Base-by-base conservation (phyloP, 768 basidiomycete species). In the Strobilomyces echinocephalus region DNA sequence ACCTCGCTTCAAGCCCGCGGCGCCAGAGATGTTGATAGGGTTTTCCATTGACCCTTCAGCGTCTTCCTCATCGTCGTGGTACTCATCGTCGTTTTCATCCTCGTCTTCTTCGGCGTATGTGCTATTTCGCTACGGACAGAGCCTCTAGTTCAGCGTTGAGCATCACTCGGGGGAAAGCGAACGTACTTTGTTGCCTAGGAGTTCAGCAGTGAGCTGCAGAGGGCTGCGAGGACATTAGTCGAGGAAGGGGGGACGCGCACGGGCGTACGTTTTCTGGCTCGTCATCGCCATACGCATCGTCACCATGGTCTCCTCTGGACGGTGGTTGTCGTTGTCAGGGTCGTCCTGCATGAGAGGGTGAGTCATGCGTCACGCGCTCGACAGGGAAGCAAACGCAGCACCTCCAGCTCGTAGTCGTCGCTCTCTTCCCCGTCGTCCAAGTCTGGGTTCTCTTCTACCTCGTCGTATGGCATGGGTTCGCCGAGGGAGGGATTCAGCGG, bases 381-480 rank as follows among this genome's bases (percentile, higher is more conserved):
- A 18, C 12, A 11, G 26, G 24, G 47, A 58, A 43, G 39, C 6
- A 6, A 14, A 41, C 10, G 43, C 50, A n/a, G 43, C 46, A 68
- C 67, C 56, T 69, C 62, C 24, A 55, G 2, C 0, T 64, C 67
- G 41, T 69, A 70, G 2, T 16, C n/a, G 20, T 68, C 67, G 28
- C 59, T 67, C 28, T 69, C 65, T n/a, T 70, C 69, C 12, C 48
- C 62, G 7, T 58, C 47, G 20, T 9, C 7, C 24, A n/a, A 8
- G 16, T 57, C 52, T 6, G 6, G 3, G 28, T 54, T 57, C 14
- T 59, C 54, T 8, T 33, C n/a, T 31, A 62, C 57, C 20, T n/a
- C n/a, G n/a, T 55, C 41, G 1, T 3, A 14, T 0, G 7, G 0
- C 36, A 43, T 10, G 10, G 51, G 44, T 5, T 60, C 55, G 31